Percentiles rank a stretch among this genome's conserved stretches.
These are phyloP conservation scores for barley (Hordeum vulgare) DNA, from an alignment of 176 grass and related monocot genomes.

Conservation along the genomic window DNA sequence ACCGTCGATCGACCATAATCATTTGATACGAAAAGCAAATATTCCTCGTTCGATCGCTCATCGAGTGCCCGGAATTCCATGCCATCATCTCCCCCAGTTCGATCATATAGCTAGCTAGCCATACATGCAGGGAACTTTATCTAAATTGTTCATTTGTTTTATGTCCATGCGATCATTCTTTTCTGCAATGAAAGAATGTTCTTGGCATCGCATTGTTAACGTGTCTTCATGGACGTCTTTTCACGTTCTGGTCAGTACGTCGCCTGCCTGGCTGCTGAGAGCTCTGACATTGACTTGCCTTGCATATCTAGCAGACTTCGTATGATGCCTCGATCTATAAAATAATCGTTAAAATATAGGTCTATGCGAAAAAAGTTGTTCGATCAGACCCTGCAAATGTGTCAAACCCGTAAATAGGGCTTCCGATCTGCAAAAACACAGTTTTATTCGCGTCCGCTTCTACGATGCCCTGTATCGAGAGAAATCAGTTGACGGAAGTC, in stretches of 20 bases:
- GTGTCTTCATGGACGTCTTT: neutral
- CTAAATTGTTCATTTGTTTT: neutral
- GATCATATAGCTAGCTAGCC: neutral
- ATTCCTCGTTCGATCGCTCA: slow-evolving; percentile 12
- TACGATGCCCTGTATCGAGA: too few species aligned
- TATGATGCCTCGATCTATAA: too few species aligned
- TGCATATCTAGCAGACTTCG: too few species aligned
- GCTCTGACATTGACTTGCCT: slow-evolving; percentile 40
- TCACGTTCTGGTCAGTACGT: slow-evolving; percentile 20
- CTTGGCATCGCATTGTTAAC: neutral
- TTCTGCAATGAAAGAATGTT: neutral
- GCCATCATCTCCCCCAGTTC: neutral
- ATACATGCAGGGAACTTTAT: neutral
- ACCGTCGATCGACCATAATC: slow-evolving; percentile 16
- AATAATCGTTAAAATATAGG: too few species aligned
- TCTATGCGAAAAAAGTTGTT: too few species aligned
- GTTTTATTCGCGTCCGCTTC: too few species aligned
- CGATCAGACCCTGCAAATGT: too few species aligned
- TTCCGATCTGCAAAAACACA: too few species aligned
- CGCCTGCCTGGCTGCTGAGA: neutral
- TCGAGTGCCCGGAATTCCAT: slow-evolving; percentile 40
- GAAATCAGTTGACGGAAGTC: too few species aligned
- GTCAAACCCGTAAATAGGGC: too few species aligned
- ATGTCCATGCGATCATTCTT: neutral
- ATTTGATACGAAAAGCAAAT: slow-evolving; percentile 50